phyloP scores from a whole-genome alignment of 2,329 filamentous ascomycete species.

The Trichoderma guizhouense region DNA sequence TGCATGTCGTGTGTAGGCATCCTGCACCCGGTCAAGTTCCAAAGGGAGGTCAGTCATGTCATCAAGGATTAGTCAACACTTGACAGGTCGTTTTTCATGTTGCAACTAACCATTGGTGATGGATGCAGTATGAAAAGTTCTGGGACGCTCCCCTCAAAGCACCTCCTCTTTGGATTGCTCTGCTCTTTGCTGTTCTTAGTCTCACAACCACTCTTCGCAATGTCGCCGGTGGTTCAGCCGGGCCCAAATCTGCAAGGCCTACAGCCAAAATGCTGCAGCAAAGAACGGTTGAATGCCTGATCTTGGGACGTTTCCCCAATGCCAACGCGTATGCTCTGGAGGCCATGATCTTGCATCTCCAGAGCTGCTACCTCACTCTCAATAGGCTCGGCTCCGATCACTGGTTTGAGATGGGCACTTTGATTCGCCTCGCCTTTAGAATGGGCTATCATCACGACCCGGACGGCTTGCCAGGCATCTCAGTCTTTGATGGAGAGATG shows the following conservation, averaged over 20 bases:
- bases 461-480: background rate
- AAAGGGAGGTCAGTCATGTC: background rate
- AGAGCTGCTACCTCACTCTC: background rate
- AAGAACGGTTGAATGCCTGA: background rate
- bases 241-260: background rate
- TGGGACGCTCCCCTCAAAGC: background rate
- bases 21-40: constrained; percentile 1
- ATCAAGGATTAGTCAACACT: background rate
- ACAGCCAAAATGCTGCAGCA: background rate
- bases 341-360: background rate
- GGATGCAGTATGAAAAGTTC: background rate
- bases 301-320: background rate
- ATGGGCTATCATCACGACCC: constrained; percentile 7
- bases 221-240: background rate
- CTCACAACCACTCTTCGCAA: background rate
- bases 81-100: background rate
- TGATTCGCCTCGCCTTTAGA: constrained; percentile 3
- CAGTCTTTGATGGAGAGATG: constrained; percentile 10
- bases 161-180: background rate
- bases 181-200: background rate
- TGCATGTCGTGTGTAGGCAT: background rate
- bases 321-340: background rate
- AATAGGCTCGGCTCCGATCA: background rate
- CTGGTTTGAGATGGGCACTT: constrained; percentile 7
- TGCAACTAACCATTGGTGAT: background rate